Evolutionary conservation across 2,329 filamentous ascomycete genomes (phyloP), one percentile per base, ranked within the genome.

Genomic region (Aureobasidium sp.): DNA sequence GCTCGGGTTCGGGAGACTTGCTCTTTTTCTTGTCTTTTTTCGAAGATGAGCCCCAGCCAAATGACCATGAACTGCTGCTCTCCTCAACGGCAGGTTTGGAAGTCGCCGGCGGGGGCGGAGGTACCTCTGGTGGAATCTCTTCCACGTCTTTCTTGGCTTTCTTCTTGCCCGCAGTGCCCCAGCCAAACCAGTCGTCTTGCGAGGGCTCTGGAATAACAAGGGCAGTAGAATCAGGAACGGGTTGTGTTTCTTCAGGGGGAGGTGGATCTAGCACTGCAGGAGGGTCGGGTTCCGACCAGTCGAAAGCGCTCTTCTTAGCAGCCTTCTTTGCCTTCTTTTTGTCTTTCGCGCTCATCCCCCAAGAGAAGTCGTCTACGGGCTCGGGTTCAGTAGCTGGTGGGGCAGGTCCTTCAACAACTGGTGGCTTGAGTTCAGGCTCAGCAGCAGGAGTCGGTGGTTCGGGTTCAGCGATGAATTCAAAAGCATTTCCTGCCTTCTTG

Each of bases 41-140:
- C 64, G 81, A 81, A 7, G 78, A 75, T 59, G 77, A 81, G 34
- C 79, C 81, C 75, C 82, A 84, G 50, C 81, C 81, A 64, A 76
- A 79, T 70, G 83, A 84, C 67, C 84, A 83, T 64, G 81, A 81
- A 24, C 68, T 68, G 56, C 81, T 80, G 50, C 75, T 74, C 15
- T 74, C 74, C 17, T 69, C 67, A 5, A 65, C 67, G 24, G 24
- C 26, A 5, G 53, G 29, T n/a, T 63, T 57, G 13, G 65, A 47
- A 20, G 64, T 64, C 34, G 66, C 65, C 32, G 67, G 67, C 27
- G 65, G 65, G 39, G 67, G 67, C 6, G 67, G 67, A 32, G 66
- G 63, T 7, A 66, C 65, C 32, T 68, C 56, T 26, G 64, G 64
- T 17, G 62, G 64, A 15, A 67, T 13, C 20, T 66, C 65, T 47